Conservation (phyloP, 192 early-diverging fungal species). For the Entomortierella lignicola region DNA sequence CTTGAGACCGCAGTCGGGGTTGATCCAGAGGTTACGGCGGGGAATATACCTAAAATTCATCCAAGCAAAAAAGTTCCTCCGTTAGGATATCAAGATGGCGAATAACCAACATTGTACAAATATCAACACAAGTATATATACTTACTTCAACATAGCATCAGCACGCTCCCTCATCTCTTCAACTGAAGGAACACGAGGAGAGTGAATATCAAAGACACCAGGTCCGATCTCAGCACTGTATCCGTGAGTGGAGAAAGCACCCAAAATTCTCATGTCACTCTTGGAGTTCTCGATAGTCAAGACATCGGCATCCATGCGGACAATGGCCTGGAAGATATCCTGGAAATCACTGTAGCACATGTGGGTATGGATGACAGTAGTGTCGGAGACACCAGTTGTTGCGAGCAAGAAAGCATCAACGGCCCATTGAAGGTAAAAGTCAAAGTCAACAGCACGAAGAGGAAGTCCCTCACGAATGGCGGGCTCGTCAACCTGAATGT, state of each 20-base stretch:
- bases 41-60: constrained; percentile 74
- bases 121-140: too few relatives aligned
- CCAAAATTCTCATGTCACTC: constrained; percentile 95
- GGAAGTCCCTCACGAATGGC: constrained; percentile 99
- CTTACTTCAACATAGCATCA: constrained; percentile 73
- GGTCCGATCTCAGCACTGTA: constrained; percentile 96
- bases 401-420: constrained; percentile 93
- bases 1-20: constrained; percentile 99
- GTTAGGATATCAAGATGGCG: neutral
- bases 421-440: constrained; percentile 94
- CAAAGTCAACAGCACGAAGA: constrained; percentile 87
- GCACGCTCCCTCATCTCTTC: constrained; percentile 91
- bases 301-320: constrained; percentile 93
- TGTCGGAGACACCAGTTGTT: constrained; percentile 84
- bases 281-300: constrained; percentile 99
- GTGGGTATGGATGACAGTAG: constrained; percentile 97
- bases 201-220: constrained; percentile 99
- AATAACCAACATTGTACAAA: too few relatives aligned
- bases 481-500: constrained; percentile 99
- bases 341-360: constrained; percentile 99
- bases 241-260: constrained; percentile 83
- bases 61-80: neutral
- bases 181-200: constrained; percentile 91
- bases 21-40: constrained; percentile 88
- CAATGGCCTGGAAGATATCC: constrained; percentile 96